Conservation (phyloP, 805 yeast species). For the Kazachstania africana region DNA sequence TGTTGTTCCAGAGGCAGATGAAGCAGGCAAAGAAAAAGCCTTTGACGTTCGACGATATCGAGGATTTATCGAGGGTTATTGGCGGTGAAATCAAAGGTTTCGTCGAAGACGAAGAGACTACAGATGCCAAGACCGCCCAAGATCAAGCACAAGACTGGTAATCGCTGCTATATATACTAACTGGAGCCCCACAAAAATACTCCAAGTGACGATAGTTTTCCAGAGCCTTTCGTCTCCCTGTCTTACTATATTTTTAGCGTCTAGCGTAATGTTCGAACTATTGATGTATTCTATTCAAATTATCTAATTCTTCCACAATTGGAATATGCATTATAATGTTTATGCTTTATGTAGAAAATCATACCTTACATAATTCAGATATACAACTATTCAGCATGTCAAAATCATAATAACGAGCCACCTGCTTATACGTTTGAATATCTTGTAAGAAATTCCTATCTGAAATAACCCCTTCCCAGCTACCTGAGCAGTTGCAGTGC, state of each 20-base stretch:
- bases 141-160: slow-evolving; percentile 21
- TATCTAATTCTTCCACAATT: too few relatives aligned
- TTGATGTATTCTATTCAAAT: too few relatives aligned
- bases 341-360: background rate
- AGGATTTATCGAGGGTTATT: slow-evolving; percentile 19
- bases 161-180: too few relatives aligned
- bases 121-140: slow-evolving; percentile 8
- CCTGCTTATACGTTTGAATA: slow-evolving; percentile 40
- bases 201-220: too few relatives aligned
- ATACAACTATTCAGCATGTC: slow-evolving; percentile 31
- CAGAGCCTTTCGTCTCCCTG: too few relatives aligned
- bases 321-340: too few relatives aligned
- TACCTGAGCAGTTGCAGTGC: slow-evolving; percentile 82
- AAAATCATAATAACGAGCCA: slow-evolving; percentile 50
- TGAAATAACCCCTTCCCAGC: slow-evolving; percentile 52
- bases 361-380: slow-evolving; percentile 1
- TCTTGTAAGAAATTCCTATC: slow-evolving; percentile 34
- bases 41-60: slow-evolving; percentile 27
- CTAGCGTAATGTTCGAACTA: too few relatives aligned
- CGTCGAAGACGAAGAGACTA: slow-evolving; percentile 16
- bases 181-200: too few relatives aligned
- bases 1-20: slow-evolving; percentile 18
- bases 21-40: slow-evolving; percentile 8
- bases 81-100: slow-evolving; percentile 24
- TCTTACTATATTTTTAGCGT: too few relatives aligned